Evolutionary conservation across 176 grass and related monocot species (phyloP).

Genomic region (Musa troglodytarum): DNA sequence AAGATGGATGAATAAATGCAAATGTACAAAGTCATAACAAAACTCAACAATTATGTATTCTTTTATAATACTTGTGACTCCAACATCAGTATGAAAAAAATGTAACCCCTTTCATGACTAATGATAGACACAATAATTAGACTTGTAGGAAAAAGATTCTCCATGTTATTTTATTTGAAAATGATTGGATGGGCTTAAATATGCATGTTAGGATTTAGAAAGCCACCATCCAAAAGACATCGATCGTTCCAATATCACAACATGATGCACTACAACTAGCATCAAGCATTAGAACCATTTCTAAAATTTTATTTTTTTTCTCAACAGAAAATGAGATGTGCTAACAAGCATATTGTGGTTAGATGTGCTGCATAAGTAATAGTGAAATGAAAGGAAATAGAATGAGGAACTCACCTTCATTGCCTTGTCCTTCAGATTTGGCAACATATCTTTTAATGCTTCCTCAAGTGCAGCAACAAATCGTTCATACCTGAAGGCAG

Average conservation of each 20-base stretch:
- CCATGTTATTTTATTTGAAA: too few species aligned
- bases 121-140: neutral
- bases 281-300: neutral
- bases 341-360: neutral
- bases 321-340: neutral
- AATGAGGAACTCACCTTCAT: conserved; percentile 53
- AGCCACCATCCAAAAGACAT: too few species aligned
- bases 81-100: neutral
- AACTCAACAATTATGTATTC: too few species aligned
- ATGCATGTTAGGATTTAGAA: too few species aligned
- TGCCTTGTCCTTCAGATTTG: conserved; percentile 93
- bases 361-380: neutral
- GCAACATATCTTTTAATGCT: conserved; percentile 91
- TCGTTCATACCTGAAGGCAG: conserved; percentile 66
- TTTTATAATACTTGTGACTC: neutral
- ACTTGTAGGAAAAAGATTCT: neutral
- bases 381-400: neutral
- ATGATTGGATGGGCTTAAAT: too few species aligned
- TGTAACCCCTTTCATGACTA: neutral
- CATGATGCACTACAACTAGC: neutral
- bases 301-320: neutral
- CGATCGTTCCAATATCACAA: neutral
- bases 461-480: conserved; percentile 89
- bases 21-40: too few species aligned
- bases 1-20: too few species aligned